phyloP scores from a whole-genome alignment of 352 stramenopile species.

The Pythium monospermum region DNA sequence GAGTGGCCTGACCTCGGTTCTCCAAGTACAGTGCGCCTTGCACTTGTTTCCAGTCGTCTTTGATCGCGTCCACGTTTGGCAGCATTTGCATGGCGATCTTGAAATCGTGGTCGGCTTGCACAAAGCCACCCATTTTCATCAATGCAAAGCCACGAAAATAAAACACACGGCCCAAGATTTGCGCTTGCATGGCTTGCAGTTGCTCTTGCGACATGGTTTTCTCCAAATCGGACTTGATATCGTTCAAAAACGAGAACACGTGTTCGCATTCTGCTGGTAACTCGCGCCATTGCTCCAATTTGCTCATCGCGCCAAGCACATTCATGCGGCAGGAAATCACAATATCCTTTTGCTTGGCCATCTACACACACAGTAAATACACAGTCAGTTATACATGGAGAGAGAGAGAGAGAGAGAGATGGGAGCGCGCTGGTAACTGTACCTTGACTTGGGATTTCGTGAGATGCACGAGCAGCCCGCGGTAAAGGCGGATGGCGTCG shows the following conservation, averaged over 20 bases:
- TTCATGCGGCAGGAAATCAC: slow-evolving; percentile 75
- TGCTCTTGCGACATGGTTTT: slow-evolving; percentile 18
- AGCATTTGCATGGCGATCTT: slow-evolving; percentile 40
- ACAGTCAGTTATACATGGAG: not conserved
- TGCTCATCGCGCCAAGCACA: slow-evolving; percentile 46
- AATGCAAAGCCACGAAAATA: slow-evolving; percentile 68
- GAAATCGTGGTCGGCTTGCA: slow-evolving; percentile 44
- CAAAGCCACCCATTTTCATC: slow-evolving; percentile 34
- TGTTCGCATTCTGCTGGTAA: slow-evolving; percentile 40
- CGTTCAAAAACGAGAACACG: slow-evolving; percentile 42
- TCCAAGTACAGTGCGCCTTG: slow-evolving; percentile 39
- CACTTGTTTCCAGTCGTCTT: slow-evolving; percentile 50
- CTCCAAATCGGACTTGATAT: slow-evolving; percentile 32
- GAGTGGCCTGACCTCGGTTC: slow-evolving; percentile 22
- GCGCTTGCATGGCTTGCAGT: slow-evolving; percentile 19
- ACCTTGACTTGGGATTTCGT: slow-evolving; percentile 63
- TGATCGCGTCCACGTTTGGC: slow-evolving; percentile 42
- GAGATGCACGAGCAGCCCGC: slow-evolving; percentile 66
- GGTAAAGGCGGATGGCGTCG: slow-evolving; percentile 55
- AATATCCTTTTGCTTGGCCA: slow-evolving; percentile 41
- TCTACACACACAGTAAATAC: slow-evolving; percentile 23
- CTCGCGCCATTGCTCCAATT: slow-evolving; percentile 46
- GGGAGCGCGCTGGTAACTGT: not conserved
- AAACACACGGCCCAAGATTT: slow-evolving; percentile 39
- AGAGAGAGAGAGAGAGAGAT: not conserved